phyloP scores from a whole-genome alignment of 2,329 filamentous ascomycete species.

The Corynespora cassiicola region DNA sequence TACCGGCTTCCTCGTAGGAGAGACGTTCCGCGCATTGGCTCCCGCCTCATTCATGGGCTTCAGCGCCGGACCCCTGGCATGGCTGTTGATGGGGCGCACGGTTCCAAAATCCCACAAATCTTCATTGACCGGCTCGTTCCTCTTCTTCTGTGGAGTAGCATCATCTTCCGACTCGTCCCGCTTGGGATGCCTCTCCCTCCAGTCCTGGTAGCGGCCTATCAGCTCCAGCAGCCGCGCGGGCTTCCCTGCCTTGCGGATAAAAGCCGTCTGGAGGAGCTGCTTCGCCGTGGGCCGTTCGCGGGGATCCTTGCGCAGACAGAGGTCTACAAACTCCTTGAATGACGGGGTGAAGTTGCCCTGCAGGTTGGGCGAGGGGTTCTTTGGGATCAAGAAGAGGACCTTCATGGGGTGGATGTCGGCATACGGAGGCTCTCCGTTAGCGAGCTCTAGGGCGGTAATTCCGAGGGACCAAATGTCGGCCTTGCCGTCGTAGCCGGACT shows the following conservation, averaged over 20 bases:
- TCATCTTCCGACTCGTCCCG: conserved; percentile 56
- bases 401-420: conserved; percentile 99
- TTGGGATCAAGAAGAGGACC: conserved; percentile 93
- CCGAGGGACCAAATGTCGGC: conserved; percentile 97
- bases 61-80: conserved; percentile 61
- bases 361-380: conserved; percentile 84
- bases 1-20: conserved; percentile 43
- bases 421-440: conserved; percentile 91
- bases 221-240: conserved; percentile 96
- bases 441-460: conserved; percentile 91
- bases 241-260: conserved; percentile 89
- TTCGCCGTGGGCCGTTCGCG: conserved; percentile 85
- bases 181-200: conserved; percentile 80
- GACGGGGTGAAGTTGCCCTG: conserved; percentile 55
- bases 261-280: conserved; percentile 87
- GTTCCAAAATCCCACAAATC: conserved; percentile 99
- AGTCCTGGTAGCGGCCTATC: conserved; percentile 88
- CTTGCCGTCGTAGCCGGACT: conserved; percentile 97
- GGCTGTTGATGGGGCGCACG: conserved; percentile 75
- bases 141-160: conserved; percentile 40
- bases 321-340: conserved; percentile 59
- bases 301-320: conserved; percentile 88
- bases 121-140: conserved; percentile 66
- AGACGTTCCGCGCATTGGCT: conserved; percentile 70
- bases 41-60: conserved; percentile 81